Base-by-base conservation (phyloP, 441 rosid species). In the Mallotus repandus region DNA sequence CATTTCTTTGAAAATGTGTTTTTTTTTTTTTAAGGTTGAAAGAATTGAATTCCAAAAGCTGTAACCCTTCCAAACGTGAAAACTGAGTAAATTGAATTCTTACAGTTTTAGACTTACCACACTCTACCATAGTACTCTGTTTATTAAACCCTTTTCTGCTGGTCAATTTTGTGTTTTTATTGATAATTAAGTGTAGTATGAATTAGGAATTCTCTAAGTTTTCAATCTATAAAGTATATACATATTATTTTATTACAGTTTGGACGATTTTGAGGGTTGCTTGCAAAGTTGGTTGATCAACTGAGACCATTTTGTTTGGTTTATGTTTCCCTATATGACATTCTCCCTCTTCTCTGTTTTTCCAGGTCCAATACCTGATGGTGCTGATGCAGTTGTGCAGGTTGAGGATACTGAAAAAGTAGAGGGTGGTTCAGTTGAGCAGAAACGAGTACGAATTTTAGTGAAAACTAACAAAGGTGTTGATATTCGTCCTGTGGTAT, bases 301-400 rank as follows among this genome's bases (percentile, higher is more conserved):
- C 18, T 3, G 12, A n/a, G 21, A 66, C 56, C 12, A 11, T 71
- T 0, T 59, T 52, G 18, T 18, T 18, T 38, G 41, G 22, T 9
- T 32, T 59, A 53, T 66, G 53, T 22, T 41, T 66, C n/a, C 53
- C 52, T 72, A 25, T 63, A 25, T 46, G 29, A 32, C 38, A 45
- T 43, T 64, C 15, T 66, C 7, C 53, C 9, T 48, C 5, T 46
- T 15, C 6, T 0, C 43, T 7, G 11, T 49, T 64, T 71, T 19
- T 45, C 16, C 77, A 93, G 99, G 99, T 75, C 97, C 96, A 25
- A 91, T 93, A 67, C 98, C 98, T 16, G 92, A 96, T 84, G 97
- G 98, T 63, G 98, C 99, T 25, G 97, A 93, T 84, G 96, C 97
- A 65, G 98, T 96, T 78, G 89, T 93, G 81, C 99, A 96, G 86